These are phyloP conservation scores for Starmerella vitae DNA, from an alignment of 805 yeast genomes.

Conservation along the genomic window DNA sequence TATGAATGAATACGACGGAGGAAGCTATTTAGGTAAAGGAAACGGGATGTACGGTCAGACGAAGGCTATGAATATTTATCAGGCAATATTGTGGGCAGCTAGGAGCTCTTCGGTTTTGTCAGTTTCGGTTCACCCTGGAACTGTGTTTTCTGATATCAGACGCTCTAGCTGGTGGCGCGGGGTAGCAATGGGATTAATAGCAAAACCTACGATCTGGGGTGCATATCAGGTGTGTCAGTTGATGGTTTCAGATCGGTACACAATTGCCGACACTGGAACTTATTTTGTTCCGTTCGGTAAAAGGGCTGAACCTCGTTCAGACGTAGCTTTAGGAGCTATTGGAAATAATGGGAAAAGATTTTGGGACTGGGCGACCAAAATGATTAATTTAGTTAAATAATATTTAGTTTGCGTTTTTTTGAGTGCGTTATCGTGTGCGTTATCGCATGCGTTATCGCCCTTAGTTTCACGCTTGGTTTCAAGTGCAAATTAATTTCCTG, in stretches of 20 bases:
- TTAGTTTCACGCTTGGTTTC: too few species aligned
- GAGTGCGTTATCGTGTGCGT: too few species aligned
- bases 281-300: slow-evolving; percentile 34
- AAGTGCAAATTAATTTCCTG: too few species aligned
- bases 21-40: slow-evolving; percentile 14
- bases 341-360: slow-evolving; percentile 29
- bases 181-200: slow-evolving; percentile 12
- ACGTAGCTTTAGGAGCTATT: slow-evolving; percentile 27
- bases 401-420: too few species aligned
- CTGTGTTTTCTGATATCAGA: slow-evolving; percentile 29
- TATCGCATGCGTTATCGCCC: too few species aligned
- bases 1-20: slow-evolving; percentile 22
- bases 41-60: slow-evolving; percentile 33
- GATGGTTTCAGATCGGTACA: slow-evolving; percentile 30
- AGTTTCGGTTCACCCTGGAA: slow-evolving; percentile 33
- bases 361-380: slow-evolving; percentile 30
- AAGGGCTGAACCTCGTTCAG: slow-evolving; percentile 29
- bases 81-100: slow-evolving; percentile 29
- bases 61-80: slow-evolving; percentile 33
- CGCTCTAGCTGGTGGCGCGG: slow-evolving; percentile 22
- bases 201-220: slow-evolving; percentile 28
- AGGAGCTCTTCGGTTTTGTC: slow-evolving; percentile 26
- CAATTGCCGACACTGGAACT: slow-evolving; percentile 26
- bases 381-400: too few species aligned
- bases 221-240: slow-evolving; percentile 36